A percentile compares a stretch with the other conserved stretches of the same genome.
Conservation (phyloP, 2,329 filamentous ascomycete species). For the Ophiocordyceps robertsii region DNA sequence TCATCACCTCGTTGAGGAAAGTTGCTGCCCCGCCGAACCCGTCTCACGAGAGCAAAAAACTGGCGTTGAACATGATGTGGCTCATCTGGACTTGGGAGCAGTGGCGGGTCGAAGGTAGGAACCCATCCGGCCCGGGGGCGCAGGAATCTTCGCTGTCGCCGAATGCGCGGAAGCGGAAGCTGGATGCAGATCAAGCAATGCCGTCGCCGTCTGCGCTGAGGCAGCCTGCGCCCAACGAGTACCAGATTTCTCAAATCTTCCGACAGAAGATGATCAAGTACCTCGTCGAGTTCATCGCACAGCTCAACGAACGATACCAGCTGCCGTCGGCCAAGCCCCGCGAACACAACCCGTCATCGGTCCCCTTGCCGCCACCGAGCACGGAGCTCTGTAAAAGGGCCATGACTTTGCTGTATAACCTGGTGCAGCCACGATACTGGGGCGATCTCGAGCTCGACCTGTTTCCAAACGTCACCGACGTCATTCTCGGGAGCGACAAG, state of each 20-base stretch:
- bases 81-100: conserved; percentile 91
- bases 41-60: conserved; percentile 81
- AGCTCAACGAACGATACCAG: conserved; percentile 72
- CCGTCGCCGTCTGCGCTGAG: conserved; percentile 40
- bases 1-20: conserved; percentile 80
- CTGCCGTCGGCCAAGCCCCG: conserved; percentile 57
- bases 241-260: conserved; percentile 51
- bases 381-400: conserved; percentile 79
- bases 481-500: conserved; percentile 72
- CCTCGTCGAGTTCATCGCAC: conserved; percentile 86
- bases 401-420: conserved; percentile 65
- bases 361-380: conserved; percentile 37
- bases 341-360: conserved; percentile 31
- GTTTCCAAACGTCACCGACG: conserved; percentile 79
- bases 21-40: conserved; percentile 72
- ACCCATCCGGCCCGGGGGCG: conserved; percentile 10
- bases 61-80: conserved; percentile 81
- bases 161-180: conserved; percentile 58
- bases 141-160: conserved; percentile 53
- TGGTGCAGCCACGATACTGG: conserved; percentile 83
- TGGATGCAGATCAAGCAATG: conserved; percentile 48
- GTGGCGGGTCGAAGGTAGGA: conserved; percentile 54
- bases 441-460: conserved; percentile 83
- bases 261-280: conserved; percentile 84
- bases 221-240: conserved; percentile 36